phyloP scores from a whole-genome alignment of 2,329 filamentous ascomycete genomes.

The Colletotrichum aenigma region DNA sequence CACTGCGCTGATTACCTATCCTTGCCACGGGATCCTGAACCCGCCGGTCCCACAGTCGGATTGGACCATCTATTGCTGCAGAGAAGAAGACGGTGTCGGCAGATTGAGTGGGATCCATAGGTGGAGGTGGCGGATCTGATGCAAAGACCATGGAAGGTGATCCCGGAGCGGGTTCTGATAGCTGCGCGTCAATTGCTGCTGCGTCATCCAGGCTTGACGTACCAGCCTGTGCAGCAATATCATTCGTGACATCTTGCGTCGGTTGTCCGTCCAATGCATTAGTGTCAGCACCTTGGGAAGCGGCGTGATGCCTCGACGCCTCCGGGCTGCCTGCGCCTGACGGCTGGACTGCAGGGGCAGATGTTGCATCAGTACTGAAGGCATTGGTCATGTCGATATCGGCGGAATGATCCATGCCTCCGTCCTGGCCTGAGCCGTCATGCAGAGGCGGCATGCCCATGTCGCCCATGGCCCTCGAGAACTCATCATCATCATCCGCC shows the following conservation, averaged over 20 bases:
- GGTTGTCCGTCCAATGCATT: neutral
- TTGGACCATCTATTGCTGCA: constrained; percentile 82
- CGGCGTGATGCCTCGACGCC: neutral
- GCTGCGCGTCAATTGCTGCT: neutral
- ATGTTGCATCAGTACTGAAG: constrained; percentile 30
- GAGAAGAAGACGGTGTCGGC: constrained; percentile 86
- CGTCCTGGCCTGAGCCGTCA: constrained; percentile 41
- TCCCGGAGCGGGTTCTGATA: constrained; percentile 23
- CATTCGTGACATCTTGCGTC: neutral
- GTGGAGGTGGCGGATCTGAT: constrained; percentile 39
- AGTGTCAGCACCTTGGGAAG: neutral
- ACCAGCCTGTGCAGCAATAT: neutral
- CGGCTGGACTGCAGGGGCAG: constrained; percentile 30
- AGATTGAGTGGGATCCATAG: constrained; percentile 60
- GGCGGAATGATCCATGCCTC: constrained; percentile 41
- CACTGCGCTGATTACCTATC: constrained; percentile 74
- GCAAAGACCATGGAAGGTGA: constrained; percentile 42
- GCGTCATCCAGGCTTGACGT: neutral
- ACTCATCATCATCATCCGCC: constrained; percentile 83
- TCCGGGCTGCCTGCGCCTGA: constrained; percentile 10
- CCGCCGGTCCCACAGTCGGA: constrained; percentile 93
- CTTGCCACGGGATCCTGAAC: constrained; percentile 77
- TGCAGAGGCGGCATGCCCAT: constrained; percentile 41
- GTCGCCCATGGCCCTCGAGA: constrained; percentile 72
- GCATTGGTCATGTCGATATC: constrained; percentile 44